Percentiles rank a stretch among this genome's conserved stretches.
These are phyloP conservation scores for Arthroderma uncinatum DNA, from an alignment of 2,329 filamentous ascomycete species.

Conservation along the genomic window DNA sequence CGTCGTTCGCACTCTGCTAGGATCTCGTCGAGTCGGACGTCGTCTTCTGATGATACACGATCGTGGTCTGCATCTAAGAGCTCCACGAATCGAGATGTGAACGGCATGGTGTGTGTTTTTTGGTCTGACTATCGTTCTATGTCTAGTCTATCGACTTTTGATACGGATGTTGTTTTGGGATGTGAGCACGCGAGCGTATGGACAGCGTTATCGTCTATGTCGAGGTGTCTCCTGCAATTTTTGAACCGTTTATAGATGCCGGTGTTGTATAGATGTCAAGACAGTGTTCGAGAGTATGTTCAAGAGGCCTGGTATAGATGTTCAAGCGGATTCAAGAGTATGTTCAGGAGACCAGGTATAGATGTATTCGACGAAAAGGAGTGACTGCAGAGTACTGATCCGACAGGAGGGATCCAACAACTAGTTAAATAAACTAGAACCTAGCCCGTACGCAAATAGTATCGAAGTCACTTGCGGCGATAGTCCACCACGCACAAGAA, in stretches of 20 bases:
- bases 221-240: not conserved
- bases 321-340: too few relatives aligned
- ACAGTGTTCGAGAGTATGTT: too few relatives aligned
- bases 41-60: slow-evolving; percentile 11
- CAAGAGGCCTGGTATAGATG: too few relatives aligned
- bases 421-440: slow-evolving; percentile 3
- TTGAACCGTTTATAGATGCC: not conserved
- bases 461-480: not conserved
- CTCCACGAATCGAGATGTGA: slow-evolving; percentile 14
- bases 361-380: not conserved
- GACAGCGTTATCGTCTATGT: not conserved
- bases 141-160: not conserved
- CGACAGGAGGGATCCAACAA: not conserved
- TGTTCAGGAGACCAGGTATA: too few relatives aligned
- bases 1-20: slow-evolving; percentile 12
- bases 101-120: slow-evolving; percentile 6
- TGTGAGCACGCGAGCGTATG: not conserved
- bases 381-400: not conserved
- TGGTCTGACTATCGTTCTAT: not conserved
- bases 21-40: slow-evolving; percentile 15
- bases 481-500: not conserved
- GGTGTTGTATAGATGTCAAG: not conserved
- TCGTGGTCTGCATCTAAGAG: slow-evolving; percentile 11
- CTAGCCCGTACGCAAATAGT: not conserved
- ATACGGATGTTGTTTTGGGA: not conserved